Evolutionary conservation across 2,329 filamentous ascomycete species (phyloP), one percentile per base, ranked within the genome.

Genomic region (Chrysoporthe austroafricana): DNA sequence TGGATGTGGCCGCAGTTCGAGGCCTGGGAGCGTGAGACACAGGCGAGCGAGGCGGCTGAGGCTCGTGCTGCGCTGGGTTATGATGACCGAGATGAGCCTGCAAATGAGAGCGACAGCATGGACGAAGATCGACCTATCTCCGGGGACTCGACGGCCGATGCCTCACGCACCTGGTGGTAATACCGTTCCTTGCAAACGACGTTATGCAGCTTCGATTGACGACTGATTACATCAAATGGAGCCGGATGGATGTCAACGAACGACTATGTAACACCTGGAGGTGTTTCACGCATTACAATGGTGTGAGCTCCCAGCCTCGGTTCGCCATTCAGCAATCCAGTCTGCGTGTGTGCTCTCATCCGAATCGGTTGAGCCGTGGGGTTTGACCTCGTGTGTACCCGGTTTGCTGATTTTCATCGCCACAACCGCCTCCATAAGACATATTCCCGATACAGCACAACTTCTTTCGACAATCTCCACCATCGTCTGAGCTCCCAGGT

Each of bases 1-100:
- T 83, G 83, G 67, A 79, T 84, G 48, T 76, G 73, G 72, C 78
- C 77, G 2, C 80, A 78, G 63, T 81, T 81, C 74, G 79, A 81
- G 13, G 78, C 78, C 1, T 86, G 84, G 84, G 78, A 78, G 39
- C 75, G 75, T 36, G 76, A 78, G 13, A 77, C 80, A 36, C 66
- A 79, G 39, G 81, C 79, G 4, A 76, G 75, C 59, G 81, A 85
- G 71, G 75, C 76, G 48, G 79, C 77, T 2, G 73, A 78, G 48
- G 79, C 81, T 54, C 75, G 76, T 32, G 73, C 78, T 50, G 80
- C 82, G 66, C 76, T 79, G 75, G 80, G 79, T 0, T 81, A 83
- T 61, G 78, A 76, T 34, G 69, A 74, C 4, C 76, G 75, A 26
- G 77, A 75, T 14, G 73, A 79, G 21, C 77, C 76, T 42, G 79